Conservation (phyloP, 306 rosid species). For the Dalbergia cultrata region DNA sequence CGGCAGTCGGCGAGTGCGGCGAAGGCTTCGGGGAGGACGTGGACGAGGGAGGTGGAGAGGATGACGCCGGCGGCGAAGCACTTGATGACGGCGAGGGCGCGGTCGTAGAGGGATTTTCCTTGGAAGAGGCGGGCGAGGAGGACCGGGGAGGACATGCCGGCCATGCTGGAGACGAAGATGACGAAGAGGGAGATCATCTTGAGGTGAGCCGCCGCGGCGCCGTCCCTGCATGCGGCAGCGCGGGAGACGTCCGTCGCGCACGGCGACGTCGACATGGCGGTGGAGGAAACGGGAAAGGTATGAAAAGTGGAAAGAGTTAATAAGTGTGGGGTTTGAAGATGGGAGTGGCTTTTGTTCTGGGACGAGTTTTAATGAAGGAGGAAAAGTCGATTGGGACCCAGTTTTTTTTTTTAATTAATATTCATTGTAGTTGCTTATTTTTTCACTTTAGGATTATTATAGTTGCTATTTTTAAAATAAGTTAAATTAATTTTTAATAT, state of each 20-base stretch:
- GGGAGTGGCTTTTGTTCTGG: not conserved
- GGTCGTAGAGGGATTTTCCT: conserved; percentile 85
- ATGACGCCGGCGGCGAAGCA: conserved; percentile 98
- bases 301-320: not conserved
- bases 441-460: no score
- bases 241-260: conserved; percentile 62
- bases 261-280: conserved; percentile 51
- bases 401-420: no score
- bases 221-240: conserved; percentile 65
- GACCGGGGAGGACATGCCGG: conserved; percentile 80
- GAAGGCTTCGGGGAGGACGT: conserved; percentile 96
- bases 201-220: conserved; percentile 71
- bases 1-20: conserved; percentile 88
- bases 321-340: not conserved
- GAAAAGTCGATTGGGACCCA: not conserved
- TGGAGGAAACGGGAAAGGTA: not conserved
- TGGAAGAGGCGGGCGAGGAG: conserved; percentile 76
- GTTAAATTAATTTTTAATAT: no score
- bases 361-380: not conserved
- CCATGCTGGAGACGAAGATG: conserved; percentile 79
- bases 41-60: conserved; percentile 94
- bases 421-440: no score
- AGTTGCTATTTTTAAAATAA: no score
- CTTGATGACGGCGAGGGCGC: conserved; percentile 68
- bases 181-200: conserved; percentile 70